Evolutionary conservation across 176 grass and related monocot species (phyloP).

Genomic region (Stipa capillata): DNA sequence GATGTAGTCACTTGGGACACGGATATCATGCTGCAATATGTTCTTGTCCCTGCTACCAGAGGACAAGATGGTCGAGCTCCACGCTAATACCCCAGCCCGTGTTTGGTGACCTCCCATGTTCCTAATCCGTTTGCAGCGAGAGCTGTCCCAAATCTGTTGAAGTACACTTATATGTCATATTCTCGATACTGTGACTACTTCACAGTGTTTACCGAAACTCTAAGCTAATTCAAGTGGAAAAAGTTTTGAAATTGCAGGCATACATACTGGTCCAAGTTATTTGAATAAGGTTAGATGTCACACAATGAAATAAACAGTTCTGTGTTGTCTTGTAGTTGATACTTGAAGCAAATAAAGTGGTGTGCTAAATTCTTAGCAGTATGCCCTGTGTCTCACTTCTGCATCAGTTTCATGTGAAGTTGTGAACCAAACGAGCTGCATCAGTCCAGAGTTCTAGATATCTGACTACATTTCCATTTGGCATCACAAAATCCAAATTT

Average conservation of each 20-base stretch:
- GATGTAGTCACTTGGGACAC: constrained; percentile 66
- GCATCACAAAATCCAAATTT: not conserved
- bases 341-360: not conserved
- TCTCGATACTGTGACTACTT: not conserved
- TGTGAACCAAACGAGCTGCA: not conserved
- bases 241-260: not conserved
- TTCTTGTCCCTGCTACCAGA: constrained; percentile 94
- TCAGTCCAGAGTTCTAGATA: not conserved
- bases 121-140: constrained; percentile 76
- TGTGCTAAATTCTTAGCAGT: not conserved
- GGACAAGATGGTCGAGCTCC: constrained; percentile 92
- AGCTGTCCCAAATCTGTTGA: constrained; percentile 88
- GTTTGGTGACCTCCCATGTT: constrained; percentile 87
- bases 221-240: not conserved
- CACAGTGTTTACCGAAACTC: not conserved
- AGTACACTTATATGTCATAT: not conserved
- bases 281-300: not conserved
- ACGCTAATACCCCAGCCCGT: constrained; percentile 68
- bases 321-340: not conserved
- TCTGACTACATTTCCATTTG: not conserved
- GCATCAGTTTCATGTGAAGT: not conserved
- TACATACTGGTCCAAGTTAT: not conserved
- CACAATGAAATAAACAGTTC: not conserved
- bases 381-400: not conserved
- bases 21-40: constrained; percentile 88